Evolutionary conservation across 1,139 yeast genomes (phyloP), one percentile per base, ranked within the genome.

Genomic region (Yamadazyma jaroonii): DNA sequence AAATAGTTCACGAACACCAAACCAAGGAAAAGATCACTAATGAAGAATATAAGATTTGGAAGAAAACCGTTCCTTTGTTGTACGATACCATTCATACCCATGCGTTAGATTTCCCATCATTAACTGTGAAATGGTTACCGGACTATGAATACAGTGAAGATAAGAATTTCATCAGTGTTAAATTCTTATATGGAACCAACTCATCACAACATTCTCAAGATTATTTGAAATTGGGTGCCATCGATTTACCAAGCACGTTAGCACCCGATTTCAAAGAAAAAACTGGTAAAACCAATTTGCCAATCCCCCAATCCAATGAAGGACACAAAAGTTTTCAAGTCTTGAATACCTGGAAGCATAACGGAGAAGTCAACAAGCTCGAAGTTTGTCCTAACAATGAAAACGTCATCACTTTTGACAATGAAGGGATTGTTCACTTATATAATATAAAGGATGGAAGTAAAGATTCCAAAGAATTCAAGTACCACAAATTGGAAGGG

Each of bases 21-120:
- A 57, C 62, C 40, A 64, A 64, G 39, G 82, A 77, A 47, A 77
- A 75, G 49, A 53, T 76, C 15, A 62, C 68, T 44, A 77, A 77
- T 47, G 83, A 77, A 57, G 96, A 87, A 61, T 89, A 81, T 69
- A 86, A 89, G 54, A 85, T 86, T 41, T 92, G 98, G 98, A 90
- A 90, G 61, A 92, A 92, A 56, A 82, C 95, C 9, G 85, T 92
- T n/a, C 96, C 96, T 11, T 73, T 88, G 48, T 67, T 92, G 36
- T 92, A 92, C 62, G 87, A 87, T 58, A 68, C 86, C 44, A 74
- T 88, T 49, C 77, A 87, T 45, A 77, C 95, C 25, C 71, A 77
- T 45, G 78, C 86, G 14, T 65, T 81, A 35, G 80, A 81, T 33
- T 75, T 76, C 67, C 90, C 92, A 14, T 66, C 74, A 39, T 67